A percentile compares a stretch with the other conserved stretches of the same genome.
Evolutionary conservation across 1,284 basidiomycete species (phyloP).

Genomic region (Naganishia sp.): DNA sequence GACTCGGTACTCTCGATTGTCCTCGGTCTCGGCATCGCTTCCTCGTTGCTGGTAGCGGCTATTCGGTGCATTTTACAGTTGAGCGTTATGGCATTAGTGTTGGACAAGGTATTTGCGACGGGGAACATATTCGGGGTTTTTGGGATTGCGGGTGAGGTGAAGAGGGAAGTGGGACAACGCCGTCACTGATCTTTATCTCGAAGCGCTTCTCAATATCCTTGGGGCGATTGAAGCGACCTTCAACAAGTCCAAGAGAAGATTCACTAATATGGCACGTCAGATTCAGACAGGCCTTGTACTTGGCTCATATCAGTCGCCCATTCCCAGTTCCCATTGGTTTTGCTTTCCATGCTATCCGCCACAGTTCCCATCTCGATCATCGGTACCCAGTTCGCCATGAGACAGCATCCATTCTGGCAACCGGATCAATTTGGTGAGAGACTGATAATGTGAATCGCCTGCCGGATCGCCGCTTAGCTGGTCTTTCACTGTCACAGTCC

Average conservation of each 20-base stretch:
- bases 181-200: not conserved
- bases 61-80: slow-evolving; percentile 75
- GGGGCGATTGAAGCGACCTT: slow-evolving; percentile 62
- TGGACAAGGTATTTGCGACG: slow-evolving; percentile 73
- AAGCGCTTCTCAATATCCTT: slow-evolving; percentile 69
- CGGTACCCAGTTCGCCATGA: slow-evolving; percentile 75
- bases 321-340: slow-evolving; percentile 66
- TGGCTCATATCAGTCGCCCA: not conserved
- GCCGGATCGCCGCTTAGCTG: too few species aligned
- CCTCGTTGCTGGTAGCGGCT: slow-evolving; percentile 68
- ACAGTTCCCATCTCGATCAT: slow-evolving; percentile 78
- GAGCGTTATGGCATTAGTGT: slow-evolving; percentile 66
- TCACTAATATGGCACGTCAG: slow-evolving; percentile 65
- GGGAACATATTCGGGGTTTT: slow-evolving; percentile 72
- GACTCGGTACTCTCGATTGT: slow-evolving; percentile 61
- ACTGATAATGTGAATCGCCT: too few species aligned
- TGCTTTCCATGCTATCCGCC: slow-evolving; percentile 68
- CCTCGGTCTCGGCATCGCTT: slow-evolving; percentile 69
- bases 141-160: slow-evolving; percentile 66
- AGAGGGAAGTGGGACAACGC: not conserved
- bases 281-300: not conserved
- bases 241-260: slow-evolving; percentile 75
- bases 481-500: slow-evolving; percentile 58
- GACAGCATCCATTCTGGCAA: slow-evolving; percentile 72
- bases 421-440: slow-evolving; percentile 73